Conservation (phyloP, 2,329 filamentous ascomycete genomes). For the Nemania serpens region DNA sequence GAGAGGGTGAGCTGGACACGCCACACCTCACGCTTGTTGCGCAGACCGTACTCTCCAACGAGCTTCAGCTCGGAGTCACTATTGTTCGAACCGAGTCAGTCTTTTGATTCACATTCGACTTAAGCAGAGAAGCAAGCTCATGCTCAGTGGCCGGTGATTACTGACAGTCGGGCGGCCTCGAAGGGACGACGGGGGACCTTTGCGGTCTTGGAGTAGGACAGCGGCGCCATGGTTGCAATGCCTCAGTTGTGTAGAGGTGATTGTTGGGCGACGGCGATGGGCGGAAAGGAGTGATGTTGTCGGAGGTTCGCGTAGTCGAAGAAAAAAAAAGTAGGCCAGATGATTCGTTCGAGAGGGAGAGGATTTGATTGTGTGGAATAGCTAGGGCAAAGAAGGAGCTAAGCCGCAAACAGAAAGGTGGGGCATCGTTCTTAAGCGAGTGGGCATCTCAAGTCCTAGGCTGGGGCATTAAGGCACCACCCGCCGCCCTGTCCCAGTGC, state of each 20-base stretch:
- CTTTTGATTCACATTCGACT: conserved; percentile 76
- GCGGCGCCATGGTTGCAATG: conserved; percentile 50
- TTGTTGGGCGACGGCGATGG: conserved; percentile 32
- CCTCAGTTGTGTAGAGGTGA: conserved; percentile 44
- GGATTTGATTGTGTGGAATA: conserved; percentile 34
- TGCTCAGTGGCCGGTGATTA: conserved; percentile 94
- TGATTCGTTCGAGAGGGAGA: conserved; percentile 24
- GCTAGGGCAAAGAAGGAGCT: conserved; percentile 38
- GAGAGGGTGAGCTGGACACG: conserved; percentile 98
- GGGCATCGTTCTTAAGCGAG: conserved; percentile 36
- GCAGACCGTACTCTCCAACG: conserved; percentile 99
- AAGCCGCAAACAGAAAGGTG: conserved; percentile 20
- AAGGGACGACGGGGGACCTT: conserved; percentile 98
- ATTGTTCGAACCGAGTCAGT: conserved; percentile 64
- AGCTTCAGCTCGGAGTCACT: conserved; percentile 99
- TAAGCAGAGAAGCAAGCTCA: conserved; percentile 93
- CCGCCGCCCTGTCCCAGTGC: not conserved
- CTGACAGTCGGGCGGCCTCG: conserved; percentile 99
- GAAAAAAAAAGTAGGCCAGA: conserved; percentile 32
- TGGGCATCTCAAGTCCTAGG: not conserved
- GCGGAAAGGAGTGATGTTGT: conserved; percentile 24
- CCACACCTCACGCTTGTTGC: conserved; percentile 99
- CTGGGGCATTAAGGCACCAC: not conserved
- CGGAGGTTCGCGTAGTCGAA: conserved; percentile 23
- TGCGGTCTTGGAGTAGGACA: conserved; percentile 98